phyloP scores from a whole-genome alignment of 2,329 filamentous ascomycete genomes.

The Colletotrichum camelliae region DNA sequence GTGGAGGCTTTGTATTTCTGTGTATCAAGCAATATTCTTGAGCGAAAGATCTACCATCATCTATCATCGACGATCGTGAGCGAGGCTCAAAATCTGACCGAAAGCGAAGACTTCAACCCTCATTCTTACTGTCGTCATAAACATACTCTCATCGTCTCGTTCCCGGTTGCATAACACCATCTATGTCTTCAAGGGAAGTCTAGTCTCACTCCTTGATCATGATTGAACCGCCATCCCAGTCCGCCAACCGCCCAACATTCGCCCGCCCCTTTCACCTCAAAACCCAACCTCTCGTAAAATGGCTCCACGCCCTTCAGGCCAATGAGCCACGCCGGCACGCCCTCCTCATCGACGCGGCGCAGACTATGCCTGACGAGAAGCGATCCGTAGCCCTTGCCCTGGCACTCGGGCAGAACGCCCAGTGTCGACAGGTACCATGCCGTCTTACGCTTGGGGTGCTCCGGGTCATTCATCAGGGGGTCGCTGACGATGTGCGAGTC shows the following conservation, averaged over 20 bases:
- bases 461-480: slow-evolving; percentile 27
- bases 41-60: not conserved
- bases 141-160: not conserved
- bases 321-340: slow-evolving; percentile 36
- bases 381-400: slow-evolving; percentile 36
- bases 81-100: not conserved
- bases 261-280: slow-evolving; percentile 38
- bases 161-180: not conserved
- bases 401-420: slow-evolving; percentile 33
- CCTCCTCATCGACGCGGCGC: slow-evolving; percentile 30
- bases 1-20: too few species aligned
- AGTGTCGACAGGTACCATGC: slow-evolving; percentile 42
- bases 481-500: slow-evolving; percentile 30
- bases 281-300: slow-evolving; percentile 38
- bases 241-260: slow-evolving; percentile 38
- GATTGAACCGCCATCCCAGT: slow-evolving; percentile 40
- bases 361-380: slow-evolving; percentile 36
- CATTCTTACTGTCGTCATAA: not conserved
- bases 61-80: not conserved
- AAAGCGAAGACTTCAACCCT: not conserved
- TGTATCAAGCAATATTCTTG: too few species aligned
- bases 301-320: slow-evolving; percentile 34
- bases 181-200: not conserved
- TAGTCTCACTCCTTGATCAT: slow-evolving; percentile 40
- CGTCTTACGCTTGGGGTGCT: slow-evolving; percentile 30